Conservation (phyloP, 805 yeast species). For the Komagataella populi region DNA sequence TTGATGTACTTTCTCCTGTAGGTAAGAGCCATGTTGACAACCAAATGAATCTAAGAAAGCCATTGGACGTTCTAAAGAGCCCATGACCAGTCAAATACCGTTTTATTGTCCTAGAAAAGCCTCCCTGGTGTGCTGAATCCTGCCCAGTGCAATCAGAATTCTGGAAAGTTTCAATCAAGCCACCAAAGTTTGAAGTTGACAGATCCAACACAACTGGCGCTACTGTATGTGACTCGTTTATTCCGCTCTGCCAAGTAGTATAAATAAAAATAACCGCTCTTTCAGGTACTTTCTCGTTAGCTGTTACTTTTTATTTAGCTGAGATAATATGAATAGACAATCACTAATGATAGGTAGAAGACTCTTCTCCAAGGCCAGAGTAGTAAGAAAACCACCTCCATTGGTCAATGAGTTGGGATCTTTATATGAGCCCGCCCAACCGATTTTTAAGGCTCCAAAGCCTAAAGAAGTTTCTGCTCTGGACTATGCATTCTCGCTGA, state of each 20-base stretch:
- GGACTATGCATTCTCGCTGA: constrained; percentile 16
- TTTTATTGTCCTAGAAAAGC: too few relatives aligned
- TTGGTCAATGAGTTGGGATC: not conserved
- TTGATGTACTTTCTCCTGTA: not conserved
- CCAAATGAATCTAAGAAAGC: too few relatives aligned
- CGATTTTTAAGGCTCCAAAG: not conserved
- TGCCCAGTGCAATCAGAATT: not conserved
- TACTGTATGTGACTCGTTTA: not conserved
- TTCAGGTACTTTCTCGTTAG: not conserved
- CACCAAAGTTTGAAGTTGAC: not conserved
- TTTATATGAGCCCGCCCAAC: not conserved
- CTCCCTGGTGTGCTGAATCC: not conserved
- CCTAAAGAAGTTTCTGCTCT: constrained; percentile 2
- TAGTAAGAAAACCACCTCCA: not conserved
- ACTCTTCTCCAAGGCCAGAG: not conserved
- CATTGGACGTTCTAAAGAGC: too few relatives aligned
- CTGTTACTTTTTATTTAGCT: not conserved
- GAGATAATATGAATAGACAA: not conserved
- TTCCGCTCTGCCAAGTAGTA: not conserved
- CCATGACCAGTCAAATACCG: too few relatives aligned
- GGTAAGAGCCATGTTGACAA: not conserved
- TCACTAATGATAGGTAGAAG: not conserved
- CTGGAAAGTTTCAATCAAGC: not conserved
- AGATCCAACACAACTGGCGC: not conserved
- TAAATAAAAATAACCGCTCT: too few relatives aligned